Percentiles rank a stretch among this genome's conserved stretches.
Conservation (phyloP, 2,329 filamentous ascomycete species). For the Cladophialophora psammophila region DNA sequence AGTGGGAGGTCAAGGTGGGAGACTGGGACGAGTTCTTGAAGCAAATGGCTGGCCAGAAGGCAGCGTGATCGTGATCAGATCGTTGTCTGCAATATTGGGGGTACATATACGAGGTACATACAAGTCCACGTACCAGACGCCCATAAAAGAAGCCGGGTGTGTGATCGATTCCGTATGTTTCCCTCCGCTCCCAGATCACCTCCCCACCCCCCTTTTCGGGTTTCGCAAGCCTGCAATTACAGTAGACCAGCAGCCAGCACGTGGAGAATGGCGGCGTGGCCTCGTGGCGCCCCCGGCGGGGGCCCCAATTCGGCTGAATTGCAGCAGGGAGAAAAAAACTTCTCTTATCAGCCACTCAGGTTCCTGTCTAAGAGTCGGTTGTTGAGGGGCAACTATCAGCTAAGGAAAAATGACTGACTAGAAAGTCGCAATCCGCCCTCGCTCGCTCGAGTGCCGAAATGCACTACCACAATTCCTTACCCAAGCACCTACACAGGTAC, state of each 20-base stretch:
- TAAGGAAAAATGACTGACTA: background rate
- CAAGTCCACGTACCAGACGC: too few species aligned
- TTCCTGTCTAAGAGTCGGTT: background rate
- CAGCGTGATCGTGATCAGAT: background rate
- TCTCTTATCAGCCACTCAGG: conserved; percentile 8
- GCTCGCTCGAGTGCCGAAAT: background rate
- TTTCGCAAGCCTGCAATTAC: background rate
- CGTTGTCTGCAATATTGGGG: background rate
- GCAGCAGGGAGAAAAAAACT: background rate
- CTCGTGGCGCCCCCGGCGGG: conserved; percentile 6
- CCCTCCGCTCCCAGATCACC: too few species aligned
- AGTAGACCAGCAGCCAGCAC: background rate
- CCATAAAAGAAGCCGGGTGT: too few species aligned
- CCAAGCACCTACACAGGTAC: background rate
- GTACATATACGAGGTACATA: too few species aligned
- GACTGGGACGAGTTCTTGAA: conserved; percentile 27
- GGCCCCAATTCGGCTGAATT: conserved; percentile 23
- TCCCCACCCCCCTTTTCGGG: background rate
- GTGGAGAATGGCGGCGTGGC: conserved; percentile 41
- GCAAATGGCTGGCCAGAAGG: conserved; percentile 16
- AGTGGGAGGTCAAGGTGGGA: conserved; percentile 34
- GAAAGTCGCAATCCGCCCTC: too few species aligned
- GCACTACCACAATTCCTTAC: background rate
- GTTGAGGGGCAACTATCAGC: conserved; percentile 37
- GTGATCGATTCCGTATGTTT: too few species aligned